Evolutionary conservation across 2,329 filamentous ascomycete genomes (phyloP), one percentile per base, ranked within the genome.

Genomic region (Raffaelea deltoideospora): DNA sequence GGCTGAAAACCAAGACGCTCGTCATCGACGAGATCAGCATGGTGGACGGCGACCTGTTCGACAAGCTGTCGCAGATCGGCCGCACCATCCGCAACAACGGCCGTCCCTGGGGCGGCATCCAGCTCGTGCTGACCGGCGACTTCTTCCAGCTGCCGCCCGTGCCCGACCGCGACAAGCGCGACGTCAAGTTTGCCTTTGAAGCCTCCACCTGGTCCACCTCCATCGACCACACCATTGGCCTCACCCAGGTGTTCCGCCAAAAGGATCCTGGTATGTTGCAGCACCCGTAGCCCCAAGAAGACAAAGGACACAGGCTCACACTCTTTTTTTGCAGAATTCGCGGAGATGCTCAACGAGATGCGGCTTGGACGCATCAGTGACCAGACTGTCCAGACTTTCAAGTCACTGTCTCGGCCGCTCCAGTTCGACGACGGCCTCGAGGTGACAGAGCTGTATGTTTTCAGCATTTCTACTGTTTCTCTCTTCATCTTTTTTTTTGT

Each of bases 81-180:
- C 73, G 88, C 38, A 74, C 67, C 4, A 76, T 98, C 43, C 76
- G 87, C 37, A 94, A 92, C 52, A 95, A 94, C 48, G 87, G 84
- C 10, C 72, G 84, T 10, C 82, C 90, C 0, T 98, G 94, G 64
- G 92, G 90, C 37, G 90, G 90, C 5, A 96, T 98, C 32, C 90
- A 98, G 48, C 68, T 98, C 22, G 73, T 98, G 39, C 83, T 98
- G 41, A 98, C 90, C 0, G 90, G 90, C 3, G 90, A 98, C 51
- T 98, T 98, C 59, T 98, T 98, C 57, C 90, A 98, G 54, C 61
- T 98, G 4, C 90, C 90, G 1, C 90, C 90, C 1, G 90, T 98
- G 1, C 87, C 88, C 2, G 87, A 95, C 26, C 64, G 64, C 29
- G 74, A 72, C 30, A 73, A 76, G 36, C 60, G 65, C 33, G 68